Evolutionary conservation across 306 rosid species (phyloP).

Genomic region (Quercus agrifolia): DNA sequence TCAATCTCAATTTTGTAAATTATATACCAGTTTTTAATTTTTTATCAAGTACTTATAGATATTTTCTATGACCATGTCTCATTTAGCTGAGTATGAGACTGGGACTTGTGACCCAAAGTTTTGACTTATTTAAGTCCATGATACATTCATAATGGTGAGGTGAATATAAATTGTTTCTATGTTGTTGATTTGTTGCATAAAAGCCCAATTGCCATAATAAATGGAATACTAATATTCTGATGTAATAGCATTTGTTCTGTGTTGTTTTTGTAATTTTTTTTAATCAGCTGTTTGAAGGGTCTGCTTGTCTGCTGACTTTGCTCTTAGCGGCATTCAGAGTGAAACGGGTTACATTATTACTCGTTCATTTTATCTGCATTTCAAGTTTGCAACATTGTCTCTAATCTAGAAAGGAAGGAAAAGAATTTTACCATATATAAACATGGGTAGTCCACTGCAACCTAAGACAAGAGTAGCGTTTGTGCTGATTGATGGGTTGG

Average conservation of each 20-base stretch:
- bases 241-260: neutral
- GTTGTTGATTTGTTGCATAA: neutral
- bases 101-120: neutral
- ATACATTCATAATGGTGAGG: neutral
- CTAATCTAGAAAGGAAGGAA: constrained; percentile 6
- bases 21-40: neutral
- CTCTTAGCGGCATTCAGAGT: constrained; percentile 11
- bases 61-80: neutral
- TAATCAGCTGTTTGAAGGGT: constrained; percentile 21
- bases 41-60: neutral
- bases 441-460: constrained; percentile 48
- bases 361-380: neutral
- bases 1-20: neutral
- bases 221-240: neutral
- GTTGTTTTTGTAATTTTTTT: neutral
- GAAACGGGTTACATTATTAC: constrained; percentile 15
- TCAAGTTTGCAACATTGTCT: neutral
- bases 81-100: neutral
- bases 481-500: constrained; percentile 92
- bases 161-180: neutral
- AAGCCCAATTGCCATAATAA: neutral
- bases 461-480: constrained; percentile 90
- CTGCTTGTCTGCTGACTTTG: constrained; percentile 20
- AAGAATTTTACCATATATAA: neutral
- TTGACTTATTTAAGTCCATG: neutral